Base-by-base conservation (phyloP, 2,329 filamentous ascomycete species). In the Monilinia fructigena region DNA sequence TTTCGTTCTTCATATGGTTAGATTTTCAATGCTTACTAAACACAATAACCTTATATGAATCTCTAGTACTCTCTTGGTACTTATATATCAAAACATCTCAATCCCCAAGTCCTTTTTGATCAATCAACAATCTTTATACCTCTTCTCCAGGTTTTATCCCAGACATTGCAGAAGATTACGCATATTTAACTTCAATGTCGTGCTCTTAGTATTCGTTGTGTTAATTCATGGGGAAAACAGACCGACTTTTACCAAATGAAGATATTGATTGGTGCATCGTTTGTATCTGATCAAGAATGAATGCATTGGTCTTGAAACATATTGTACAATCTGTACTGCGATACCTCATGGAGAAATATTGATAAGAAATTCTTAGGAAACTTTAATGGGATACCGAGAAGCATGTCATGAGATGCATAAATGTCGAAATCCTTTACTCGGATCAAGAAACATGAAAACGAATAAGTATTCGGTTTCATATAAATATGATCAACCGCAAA, bases 161-260 rank as follows among this genome's bases (percentile, higher is more conserved):
- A 18, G 18, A n/a, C 45, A 47, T 47, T 47, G 45, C 45, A 47
- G 20, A 50, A 11, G 8, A 50, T 50, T 50, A 35, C 38, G 55
- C 55, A 40, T 40, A 42, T 38, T 56, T 56, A 42, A 56, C 55
- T 38, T 56, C 55, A 28, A 56, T 55, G 35, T 56, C 55, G 38
- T 56, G 38, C 14, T 42, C 55, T 56, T 26, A 1, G 23, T 20
- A 12, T 40, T 40, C 20, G 35, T 26, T 42, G 38, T 23, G 23
- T 23, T 23, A 23, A 56, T 42, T n/a, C 10, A 26, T 56, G 38
- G 38, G 55, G 55, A 56, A 56, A 55, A 40, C 11, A 55, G 14
- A 31, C 53, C n/a, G 31, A n/a, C 7, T 18, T 26, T 42, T 56
- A 8, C 23, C 55, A 28, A n/a, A 28, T 42, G 16, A 16, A 45